phyloP scores from a whole-genome alignment of 257 asterid species.

The Coffea canephora region DNA sequence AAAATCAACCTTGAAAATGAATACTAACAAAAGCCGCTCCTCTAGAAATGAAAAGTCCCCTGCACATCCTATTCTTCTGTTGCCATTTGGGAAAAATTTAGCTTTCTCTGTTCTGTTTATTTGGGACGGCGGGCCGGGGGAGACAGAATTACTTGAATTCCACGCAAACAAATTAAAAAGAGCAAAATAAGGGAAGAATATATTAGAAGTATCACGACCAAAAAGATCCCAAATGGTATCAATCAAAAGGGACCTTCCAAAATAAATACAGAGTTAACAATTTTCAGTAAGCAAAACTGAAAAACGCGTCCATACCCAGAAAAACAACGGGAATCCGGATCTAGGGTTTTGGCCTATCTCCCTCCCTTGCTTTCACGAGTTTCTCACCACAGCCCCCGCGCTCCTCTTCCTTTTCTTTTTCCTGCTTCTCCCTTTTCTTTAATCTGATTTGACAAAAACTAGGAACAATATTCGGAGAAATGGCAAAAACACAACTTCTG shows the following conservation, averaged over 20 bases:
- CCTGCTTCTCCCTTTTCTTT: not conserved
- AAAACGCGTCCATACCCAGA: conserved; percentile 13
- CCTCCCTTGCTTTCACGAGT: not conserved
- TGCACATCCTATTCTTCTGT: not conserved
- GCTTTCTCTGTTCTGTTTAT: not conserved
- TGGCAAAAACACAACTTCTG: not conserved
- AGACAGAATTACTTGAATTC: conserved; percentile 39
- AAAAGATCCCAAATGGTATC: not conserved
- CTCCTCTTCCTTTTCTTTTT: not conserved
- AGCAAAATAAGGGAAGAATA: conserved; percentile 10
- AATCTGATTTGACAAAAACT: not conserved
- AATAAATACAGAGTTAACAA: not conserved
- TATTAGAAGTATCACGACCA: not conserved
- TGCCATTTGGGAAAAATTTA: not conserved
- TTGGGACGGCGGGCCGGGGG: not conserved
- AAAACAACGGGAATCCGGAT: conserved; percentile 13
- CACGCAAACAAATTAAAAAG: conserved; percentile 32
- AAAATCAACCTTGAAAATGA: not conserved
- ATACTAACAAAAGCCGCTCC: not conserved
- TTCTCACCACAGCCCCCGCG: not conserved
- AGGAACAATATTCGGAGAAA: no score
- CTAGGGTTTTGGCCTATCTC: conserved; percentile 16
- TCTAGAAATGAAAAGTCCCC: not conserved
- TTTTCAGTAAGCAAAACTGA: not conserved
- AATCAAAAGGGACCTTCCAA: not conserved